These are phyloP conservation scores for Ramularia endophylla DNA, from an alignment of 2,329 filamentous ascomycete species.

Conservation along the genomic window DNA sequence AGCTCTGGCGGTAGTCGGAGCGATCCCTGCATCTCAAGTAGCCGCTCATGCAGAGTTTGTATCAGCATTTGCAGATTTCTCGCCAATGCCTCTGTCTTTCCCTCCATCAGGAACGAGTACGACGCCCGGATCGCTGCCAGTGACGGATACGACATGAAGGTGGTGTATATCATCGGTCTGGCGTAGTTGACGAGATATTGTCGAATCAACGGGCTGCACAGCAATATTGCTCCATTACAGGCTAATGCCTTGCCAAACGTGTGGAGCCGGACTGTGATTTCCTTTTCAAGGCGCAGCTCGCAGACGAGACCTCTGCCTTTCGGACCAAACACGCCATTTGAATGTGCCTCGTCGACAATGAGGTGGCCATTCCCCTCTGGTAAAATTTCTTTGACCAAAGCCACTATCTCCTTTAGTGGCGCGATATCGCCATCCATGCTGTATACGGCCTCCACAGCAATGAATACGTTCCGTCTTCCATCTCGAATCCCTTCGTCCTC, in stretches of 20 bases:
- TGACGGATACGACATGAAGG: constrained; percentile 57
- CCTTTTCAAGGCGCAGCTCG: constrained; percentile 49
- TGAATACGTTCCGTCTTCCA: constrained; percentile 52
- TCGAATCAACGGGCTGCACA: constrained; percentile 55
- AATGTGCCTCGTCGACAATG: constrained; percentile 64
- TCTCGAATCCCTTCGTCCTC: constrained; percentile 26
- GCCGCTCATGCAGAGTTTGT: constrained; percentile 38
- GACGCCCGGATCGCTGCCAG: constrained; percentile 54
- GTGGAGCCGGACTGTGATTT: constrained; percentile 54
- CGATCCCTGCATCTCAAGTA: constrained; percentile 35
- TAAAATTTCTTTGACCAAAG: constrained; percentile 51
- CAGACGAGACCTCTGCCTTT: constrained; percentile 55
- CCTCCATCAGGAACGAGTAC: constrained; percentile 52
- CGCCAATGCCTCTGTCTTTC: constrained; percentile 41
- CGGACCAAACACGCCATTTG: constrained; percentile 54
- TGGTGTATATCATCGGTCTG: constrained; percentile 69
- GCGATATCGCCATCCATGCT: constrained; percentile 78
- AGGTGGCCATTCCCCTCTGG: constrained; percentile 55
- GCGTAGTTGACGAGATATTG: constrained; percentile 70
- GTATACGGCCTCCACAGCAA: constrained; percentile 67
- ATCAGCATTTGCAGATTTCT: constrained; percentile 45
- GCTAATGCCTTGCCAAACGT: constrained; percentile 65
- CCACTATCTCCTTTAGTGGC: constrained; percentile 56
- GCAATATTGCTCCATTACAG: constrained; percentile 59
- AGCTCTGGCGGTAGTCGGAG: constrained; percentile 24